Base-by-base conservation (phyloP, 176 grass and related monocot genomes). In the Typha latifolia region DNA sequence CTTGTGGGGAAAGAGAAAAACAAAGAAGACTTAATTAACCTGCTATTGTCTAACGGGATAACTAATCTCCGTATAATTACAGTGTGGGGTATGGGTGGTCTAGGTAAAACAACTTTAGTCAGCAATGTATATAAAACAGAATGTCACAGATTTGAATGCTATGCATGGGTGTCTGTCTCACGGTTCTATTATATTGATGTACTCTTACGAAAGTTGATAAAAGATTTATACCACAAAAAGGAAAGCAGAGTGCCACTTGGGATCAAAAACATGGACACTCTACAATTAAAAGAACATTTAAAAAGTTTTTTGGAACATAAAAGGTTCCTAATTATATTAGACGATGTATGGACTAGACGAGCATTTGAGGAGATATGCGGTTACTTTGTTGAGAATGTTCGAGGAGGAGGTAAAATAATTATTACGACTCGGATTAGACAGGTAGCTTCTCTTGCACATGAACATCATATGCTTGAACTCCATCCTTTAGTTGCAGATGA, bases 61-160 rank as follows among this genome's bases (percentile, higher is more conserved):
- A 8, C 34, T 37, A 6, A 4, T 37, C 4, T 37, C 7, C 5
- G 4, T 37, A 18, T 81, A 14, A 78, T 88, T 66, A 52, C 73
- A 43, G 70, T 89, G 5, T 78, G 73, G 66, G 86, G 81, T 43
- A 89, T 84, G 81, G 86, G 86, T 12, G 81, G 86, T 4, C 21
- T 81, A 0, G 86, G 81, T 0, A 84, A 89, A 78, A 81, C 73
- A 18, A 78, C 86, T n/a, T 66, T 89, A 55, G 82, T 89, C 3
- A 63, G 67, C 12, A 68, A 16, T 55, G 55, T 77, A 37, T 86
- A 86, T 19, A 64, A 68, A 4, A 73, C 64, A 4, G 73, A 68
- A 57, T 10, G 0, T 14, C 31, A 61, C 53, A 69, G 22, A 0
- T 86, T 86, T 69, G 4, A 66, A 32, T 65, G 55, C 8, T 21